Base-by-base conservation (phyloP, 2,329 filamentous ascomycete species). In the Aspergillus ruber region DNA sequence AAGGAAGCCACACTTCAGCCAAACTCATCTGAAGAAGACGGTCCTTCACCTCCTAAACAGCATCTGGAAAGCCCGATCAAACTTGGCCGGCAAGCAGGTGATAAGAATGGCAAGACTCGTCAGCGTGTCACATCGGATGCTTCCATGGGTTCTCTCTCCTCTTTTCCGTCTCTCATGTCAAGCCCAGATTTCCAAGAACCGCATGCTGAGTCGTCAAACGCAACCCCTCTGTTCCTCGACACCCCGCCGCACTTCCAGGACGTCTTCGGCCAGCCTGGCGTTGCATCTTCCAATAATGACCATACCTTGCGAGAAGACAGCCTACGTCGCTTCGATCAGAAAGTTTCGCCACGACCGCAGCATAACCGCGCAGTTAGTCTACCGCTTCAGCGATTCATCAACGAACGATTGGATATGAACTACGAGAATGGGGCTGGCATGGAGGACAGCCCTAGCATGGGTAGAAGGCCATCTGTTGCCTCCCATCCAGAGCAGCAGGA, bases 371-470 rank as follows among this genome's bases (percentile, higher is more conserved):
- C 61, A 0, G 63, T 68, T 8, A 70, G 67, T 49, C 49, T 70
- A 38, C 67, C 67, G 17, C 51, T 70, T 9, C 62, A 69, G 48
- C 63, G 67, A 3, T 70, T 69, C 36, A 70, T 71, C 42, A 68
- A 69, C 39, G 68, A 69, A 40, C 56, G 66, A 13, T 33, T 63
- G 9, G 59, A 66, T n/a, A 42, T 62, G 15, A 56, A 60, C 21
- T 57, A 61, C 43, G 58, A 57, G 18, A 46, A 50, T 29, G 56
- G 56, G 15, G 41, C 48, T 10, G 46, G 39, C 4, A 42, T 51
- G 18, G 53, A 56, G 18, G 21, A 51, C 35, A 38, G 32, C 21
- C 20, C 48, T 6, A 13, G 48, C 6, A 29, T 49, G 6, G 45
- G 50, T 15, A 51, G 48, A 21, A 54, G 55, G 38, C 50, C 52